A percentile compares a stretch with the other conserved stretches of the same genome.
Conservation (phyloP, 192 early-diverging fungal genomes). For the Coemansia sp. region DNA sequence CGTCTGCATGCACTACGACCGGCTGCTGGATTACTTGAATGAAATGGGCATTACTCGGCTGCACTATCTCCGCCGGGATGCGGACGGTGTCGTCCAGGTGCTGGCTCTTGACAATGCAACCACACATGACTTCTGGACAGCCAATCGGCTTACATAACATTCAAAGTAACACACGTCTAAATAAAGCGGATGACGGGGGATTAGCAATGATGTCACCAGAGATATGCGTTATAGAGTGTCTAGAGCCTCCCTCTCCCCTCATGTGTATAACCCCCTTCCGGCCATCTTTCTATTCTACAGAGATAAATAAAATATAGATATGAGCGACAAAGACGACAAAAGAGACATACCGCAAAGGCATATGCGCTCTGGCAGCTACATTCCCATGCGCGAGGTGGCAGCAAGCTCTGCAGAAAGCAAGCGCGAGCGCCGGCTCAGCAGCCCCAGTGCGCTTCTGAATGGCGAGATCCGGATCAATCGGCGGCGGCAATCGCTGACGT, state of each 20-base stretch:
- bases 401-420: not conserved
- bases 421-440: slow-evolving; percentile 11
- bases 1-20: slow-evolving; percentile 83
- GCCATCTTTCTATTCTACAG: too few relatives aligned
- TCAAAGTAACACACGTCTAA: too few relatives aligned
- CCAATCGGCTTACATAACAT: slow-evolving; percentile 22
- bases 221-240: too few relatives aligned
- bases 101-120: slow-evolving; percentile 21
- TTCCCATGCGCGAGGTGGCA: not conserved
- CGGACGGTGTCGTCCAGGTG: slow-evolving; percentile 10
- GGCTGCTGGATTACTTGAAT: slow-evolving; percentile 66
- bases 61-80: slow-evolving; percentile 36
- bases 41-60: slow-evolving; percentile 61
- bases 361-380: slow-evolving; percentile 9
- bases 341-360: not conserved
- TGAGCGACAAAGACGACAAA: slow-evolving; percentile 3
- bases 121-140: slow-evolving; percentile 36
- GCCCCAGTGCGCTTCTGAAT: not conserved
- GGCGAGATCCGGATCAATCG: slow-evolving; percentile 8
- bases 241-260: too few relatives aligned
- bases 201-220: too few relatives aligned
- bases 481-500: slow-evolving; percentile 23
- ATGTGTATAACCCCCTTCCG: too few relatives aligned
- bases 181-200: too few relatives aligned
- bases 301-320: too few relatives aligned